A percentile compares a stretch with the other conserved stretches of the same genome.
phyloP scores from a whole-genome alignment of 106 monocot species.

The Posidonia australis region DNA sequence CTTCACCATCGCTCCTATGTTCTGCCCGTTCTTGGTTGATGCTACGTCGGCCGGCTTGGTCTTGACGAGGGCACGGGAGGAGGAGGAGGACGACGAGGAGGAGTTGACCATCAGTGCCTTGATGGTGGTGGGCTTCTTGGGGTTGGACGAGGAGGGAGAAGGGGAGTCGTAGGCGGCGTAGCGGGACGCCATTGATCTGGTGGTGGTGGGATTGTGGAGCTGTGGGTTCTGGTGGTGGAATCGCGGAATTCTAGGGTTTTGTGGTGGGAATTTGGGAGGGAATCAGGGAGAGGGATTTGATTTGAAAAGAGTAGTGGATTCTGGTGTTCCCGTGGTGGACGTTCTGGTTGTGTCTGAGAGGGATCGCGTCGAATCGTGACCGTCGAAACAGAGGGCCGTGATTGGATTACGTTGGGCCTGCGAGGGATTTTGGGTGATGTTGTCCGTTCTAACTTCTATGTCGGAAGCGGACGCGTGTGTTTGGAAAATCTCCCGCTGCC shows the following conservation, averaged over 20 bases:
- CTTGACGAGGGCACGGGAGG: conserved; percentile 5
- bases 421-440: too few relatives aligned
- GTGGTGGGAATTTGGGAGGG: too few relatives aligned
- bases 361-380: too few relatives aligned
- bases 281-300: neutral
- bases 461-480: too few relatives aligned
- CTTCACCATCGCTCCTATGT: conserved; percentile 58
- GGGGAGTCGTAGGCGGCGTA: conserved; percentile 35
- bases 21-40: neutral
- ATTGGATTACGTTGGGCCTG: neutral
- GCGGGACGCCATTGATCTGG: conserved; percentile 37
- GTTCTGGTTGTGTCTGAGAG: too few relatives aligned
- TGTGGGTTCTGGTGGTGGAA: too few relatives aligned
- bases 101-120: conserved; percentile 6
- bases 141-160: conserved; percentile 16
- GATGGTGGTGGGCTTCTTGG: neutral
- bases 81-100: neutral
- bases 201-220: too few relatives aligned
- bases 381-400: too few relatives aligned
- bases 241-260: too few relatives aligned
- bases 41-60: neutral
- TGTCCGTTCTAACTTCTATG: too few relatives aligned
- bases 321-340: neutral
- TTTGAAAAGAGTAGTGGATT: neutral
- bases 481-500: too few relatives aligned